Evolutionary conservation across 805 yeast species (phyloP), one percentile per base, ranked within the genome.

Genomic region (Candida boleticola): DNA sequence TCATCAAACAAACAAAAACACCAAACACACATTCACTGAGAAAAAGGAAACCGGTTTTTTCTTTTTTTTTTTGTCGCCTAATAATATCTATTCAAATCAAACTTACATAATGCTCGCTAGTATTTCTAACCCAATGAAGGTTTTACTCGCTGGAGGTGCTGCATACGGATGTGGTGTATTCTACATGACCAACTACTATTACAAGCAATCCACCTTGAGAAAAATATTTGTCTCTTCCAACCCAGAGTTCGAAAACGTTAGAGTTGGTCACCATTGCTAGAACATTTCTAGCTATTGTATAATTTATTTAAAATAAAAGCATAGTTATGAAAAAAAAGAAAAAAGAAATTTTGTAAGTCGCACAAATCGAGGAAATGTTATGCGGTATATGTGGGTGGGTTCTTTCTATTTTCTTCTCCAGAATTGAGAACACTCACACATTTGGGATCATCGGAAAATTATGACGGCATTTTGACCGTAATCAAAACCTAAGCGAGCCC

Each of bases 121-220:
- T 34, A 5, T 34, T 9, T 18, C 37, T 18, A 39, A 54, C 29
- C 61, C 62, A 29, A 30, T 43, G 22, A 53, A 49, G 51, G 69
- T 69, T 6, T 54, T 68, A 21, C 29, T 56, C 7, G 44, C 54
- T 23, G 72, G 73, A 23, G 68, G 68, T 30, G 41, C 47, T 20
- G 52, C 50, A 27, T 66, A 67, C 45, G 67, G 64, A 4, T 37
- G 56, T 16, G 67, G 64, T 9, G 70, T 53, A 3, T 44, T 52
- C 34, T 64, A 52, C 48, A 69, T 68, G 73, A 43, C 53, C 18
- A 59, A 46, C 13, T 47, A 53, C 43, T 68, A 64, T 55, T 66
- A 59, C 52, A 38, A 49, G 20, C 47, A 56, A 36, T 65, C 68
- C 5, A 36, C 57, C 3, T 49, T 67, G 39, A 60, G 54, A 44